Percentiles rank a stretch among this genome's conserved stretches.
These are phyloP conservation scores for Bretschneidera sinensis DNA, from an alignment of 345 rosid genomes.

Conservation along the genomic window DNA sequence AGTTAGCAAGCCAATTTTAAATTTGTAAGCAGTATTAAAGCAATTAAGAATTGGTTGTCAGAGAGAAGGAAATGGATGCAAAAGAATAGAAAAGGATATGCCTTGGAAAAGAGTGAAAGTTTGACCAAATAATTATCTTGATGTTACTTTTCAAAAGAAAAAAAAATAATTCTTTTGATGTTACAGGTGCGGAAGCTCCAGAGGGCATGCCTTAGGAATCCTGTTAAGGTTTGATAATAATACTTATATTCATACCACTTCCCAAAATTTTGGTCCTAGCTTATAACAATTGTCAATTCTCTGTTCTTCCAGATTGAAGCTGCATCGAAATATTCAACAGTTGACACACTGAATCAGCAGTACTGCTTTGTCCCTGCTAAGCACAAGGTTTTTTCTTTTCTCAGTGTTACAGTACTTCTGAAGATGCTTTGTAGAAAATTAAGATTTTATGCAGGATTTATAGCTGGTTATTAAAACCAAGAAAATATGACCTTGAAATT, in stretches of 20 bases:
- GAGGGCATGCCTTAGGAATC: conserved; percentile 85
- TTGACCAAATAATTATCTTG: conserved; percentile 15
- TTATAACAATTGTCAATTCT: conserved; percentile 10
- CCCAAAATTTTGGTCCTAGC: background rate
- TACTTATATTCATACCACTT: background rate
- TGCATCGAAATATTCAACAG: conserved; percentile 87
- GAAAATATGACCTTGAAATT: background rate
- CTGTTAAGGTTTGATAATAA: conserved; percentile 64
- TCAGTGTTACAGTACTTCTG: too few species aligned
- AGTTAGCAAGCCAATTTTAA: too few species aligned
- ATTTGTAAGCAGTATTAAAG: too few species aligned
- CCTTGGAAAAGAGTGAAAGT: too few species aligned
- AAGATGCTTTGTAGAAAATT: too few species aligned
- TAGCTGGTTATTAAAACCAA: background rate
- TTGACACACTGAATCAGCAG: conserved; percentile 85
- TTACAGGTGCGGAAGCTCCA: conserved; percentile 87
- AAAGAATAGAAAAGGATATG: too few species aligned
- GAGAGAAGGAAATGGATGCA: too few species aligned
- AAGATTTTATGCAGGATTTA: background rate
- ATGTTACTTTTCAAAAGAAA: too few species aligned
- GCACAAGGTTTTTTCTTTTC: conserved; percentile 54
- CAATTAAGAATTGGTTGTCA: too few species aligned
- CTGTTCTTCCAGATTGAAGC: conserved; percentile 71
- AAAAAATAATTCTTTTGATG: too few species aligned
- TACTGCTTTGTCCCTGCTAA: conserved; percentile 72